Evolutionary conservation across 306 rosid genomes (phyloP).

Genomic region (Lablab purpureus): DNA sequence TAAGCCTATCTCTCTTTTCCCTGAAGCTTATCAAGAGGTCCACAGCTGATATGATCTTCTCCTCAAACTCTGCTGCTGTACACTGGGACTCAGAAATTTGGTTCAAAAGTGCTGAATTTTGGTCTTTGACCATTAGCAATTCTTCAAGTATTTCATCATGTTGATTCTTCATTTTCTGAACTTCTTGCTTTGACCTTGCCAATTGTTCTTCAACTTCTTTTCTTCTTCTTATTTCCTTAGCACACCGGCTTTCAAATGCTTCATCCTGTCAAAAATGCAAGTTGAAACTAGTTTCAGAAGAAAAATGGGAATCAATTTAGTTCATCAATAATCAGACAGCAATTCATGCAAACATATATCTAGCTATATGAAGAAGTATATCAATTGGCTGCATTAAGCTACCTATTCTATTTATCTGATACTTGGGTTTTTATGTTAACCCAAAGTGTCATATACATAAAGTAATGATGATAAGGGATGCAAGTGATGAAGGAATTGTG

Average conservation of each 20-base stretch:
- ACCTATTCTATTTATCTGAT: constrained; percentile 26
- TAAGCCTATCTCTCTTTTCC: constrained; percentile 77
- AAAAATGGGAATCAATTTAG: constrained; percentile 40
- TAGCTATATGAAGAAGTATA: constrained; percentile 22
- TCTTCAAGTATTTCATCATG: constrained; percentile 54
- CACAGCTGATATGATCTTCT: constrained; percentile 80
- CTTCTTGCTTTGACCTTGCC: constrained; percentile 59
- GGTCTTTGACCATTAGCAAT: constrained; percentile 57
- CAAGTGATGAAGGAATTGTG: constrained; percentile 33
- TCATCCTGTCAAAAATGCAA: constrained; percentile 63
- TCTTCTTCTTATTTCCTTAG: constrained; percentile 63
- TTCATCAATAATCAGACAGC: constrained; percentile 35
- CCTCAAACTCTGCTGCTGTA: constrained; percentile 71
- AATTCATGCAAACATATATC: constrained; percentile 28
- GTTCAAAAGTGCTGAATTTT: constrained; percentile 57
- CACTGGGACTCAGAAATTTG: constrained; percentile 60
- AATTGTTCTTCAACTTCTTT: constrained; percentile 67
- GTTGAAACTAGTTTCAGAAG: constrained; percentile 42
- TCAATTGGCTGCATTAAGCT: constrained; percentile 7
- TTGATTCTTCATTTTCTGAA: constrained; percentile 58
- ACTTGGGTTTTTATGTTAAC: constrained; percentile 27
- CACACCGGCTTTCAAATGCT: constrained; percentile 58
- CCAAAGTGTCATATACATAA: background rate
- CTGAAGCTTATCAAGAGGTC: constrained; percentile 78
- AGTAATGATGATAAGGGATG: constrained; percentile 32